Percentiles rank a stretch among this genome's conserved stretches.
phyloP scores from a whole-genome alignment of 352 stramenopile genomes.

The Thalassiosira tumida region DNA sequence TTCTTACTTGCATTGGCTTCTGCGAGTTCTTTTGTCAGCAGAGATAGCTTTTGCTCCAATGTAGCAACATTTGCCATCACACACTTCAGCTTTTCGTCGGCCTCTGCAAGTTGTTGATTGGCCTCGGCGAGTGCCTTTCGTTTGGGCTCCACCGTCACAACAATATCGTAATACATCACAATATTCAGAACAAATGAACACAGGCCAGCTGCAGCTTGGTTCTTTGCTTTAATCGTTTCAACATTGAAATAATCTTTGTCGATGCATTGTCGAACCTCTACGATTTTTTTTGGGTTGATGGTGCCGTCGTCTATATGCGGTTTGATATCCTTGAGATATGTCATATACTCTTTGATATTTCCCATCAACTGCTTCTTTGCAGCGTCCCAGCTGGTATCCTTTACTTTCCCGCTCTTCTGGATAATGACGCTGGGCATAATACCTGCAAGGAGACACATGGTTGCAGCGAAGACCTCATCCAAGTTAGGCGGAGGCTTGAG shows the following conservation, averaged over 20 bases:
- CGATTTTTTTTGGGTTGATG: constrained; percentile 96
- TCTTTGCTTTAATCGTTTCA: constrained; percentile 97
- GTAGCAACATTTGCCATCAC: constrained; percentile 95
- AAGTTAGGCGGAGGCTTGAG: constrained; percentile 95
- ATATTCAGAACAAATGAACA: constrained; percentile 98
- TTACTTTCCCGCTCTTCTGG: constrained; percentile 96
- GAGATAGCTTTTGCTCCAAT: constrained; percentile 94
- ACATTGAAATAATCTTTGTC: constrained; percentile 95
- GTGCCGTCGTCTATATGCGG: constrained; percentile 93
- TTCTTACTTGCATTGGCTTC: constrained; percentile 96
- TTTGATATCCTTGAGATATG: constrained; percentile 96
- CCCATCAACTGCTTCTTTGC: constrained; percentile 96
- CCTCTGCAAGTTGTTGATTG: constrained; percentile 92
- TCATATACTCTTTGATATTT: constrained; percentile 99
- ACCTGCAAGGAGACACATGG: constrained; percentile 96
- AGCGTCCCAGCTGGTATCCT: constrained; percentile 97
- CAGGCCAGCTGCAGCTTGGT: constrained; percentile 95
- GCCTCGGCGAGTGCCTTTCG: constrained; percentile 96
- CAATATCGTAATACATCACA: constrained; percentile 98
- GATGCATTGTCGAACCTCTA: constrained; percentile 94
- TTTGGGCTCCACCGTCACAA: constrained; percentile 97
- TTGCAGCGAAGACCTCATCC: constrained; percentile 95
- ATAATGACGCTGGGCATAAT: constrained; percentile 95
- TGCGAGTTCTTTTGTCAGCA: constrained; percentile 94
- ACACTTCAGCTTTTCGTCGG: constrained; percentile 93